These are phyloP conservation scores for Solanum ossicruentum DNA, from an alignment of 257 asterid species.

Conservation along the genomic window DNA sequence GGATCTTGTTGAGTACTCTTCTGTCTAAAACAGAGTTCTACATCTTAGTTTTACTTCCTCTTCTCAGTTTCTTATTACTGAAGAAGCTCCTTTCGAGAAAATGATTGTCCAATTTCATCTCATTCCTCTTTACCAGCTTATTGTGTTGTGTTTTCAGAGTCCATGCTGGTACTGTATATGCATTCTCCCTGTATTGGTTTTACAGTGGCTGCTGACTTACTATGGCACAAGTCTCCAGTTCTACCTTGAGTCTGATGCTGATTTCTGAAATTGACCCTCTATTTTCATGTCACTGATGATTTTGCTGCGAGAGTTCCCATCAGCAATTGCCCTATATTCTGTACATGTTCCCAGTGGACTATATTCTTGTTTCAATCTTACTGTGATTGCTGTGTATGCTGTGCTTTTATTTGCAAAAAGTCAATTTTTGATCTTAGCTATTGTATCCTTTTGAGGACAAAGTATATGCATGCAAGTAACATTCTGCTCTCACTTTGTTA, in stretches of 20 bases:
- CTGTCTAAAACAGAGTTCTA: neutral
- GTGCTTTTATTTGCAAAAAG: neutral
- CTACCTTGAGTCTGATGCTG: neutral
- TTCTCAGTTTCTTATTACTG: neutral
- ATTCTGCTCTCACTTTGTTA: neutral
- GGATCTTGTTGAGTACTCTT: neutral
- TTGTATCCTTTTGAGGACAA: neutral
- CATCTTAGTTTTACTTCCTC: neutral
- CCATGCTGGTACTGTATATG: neutral
- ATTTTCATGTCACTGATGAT: neutral
- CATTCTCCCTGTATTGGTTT: neutral
- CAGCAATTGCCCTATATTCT: neutral
- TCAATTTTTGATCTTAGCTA: neutral
- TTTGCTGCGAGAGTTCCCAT: neutral
- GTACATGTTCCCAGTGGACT: neutral
- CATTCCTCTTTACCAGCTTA: neutral
- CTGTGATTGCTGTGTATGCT: neutral
- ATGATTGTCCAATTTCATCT: neutral
- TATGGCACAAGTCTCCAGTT: neutral
- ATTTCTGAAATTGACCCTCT: neutral
- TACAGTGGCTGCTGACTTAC: neutral
- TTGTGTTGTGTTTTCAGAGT: neutral
- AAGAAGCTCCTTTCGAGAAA: neutral
- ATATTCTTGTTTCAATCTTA: neutral
- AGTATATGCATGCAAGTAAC: neutral